These are phyloP conservation scores for Penicillium sp. DNA, from an alignment of 2,329 filamentous ascomycete species.

Conservation along the genomic window DNA sequence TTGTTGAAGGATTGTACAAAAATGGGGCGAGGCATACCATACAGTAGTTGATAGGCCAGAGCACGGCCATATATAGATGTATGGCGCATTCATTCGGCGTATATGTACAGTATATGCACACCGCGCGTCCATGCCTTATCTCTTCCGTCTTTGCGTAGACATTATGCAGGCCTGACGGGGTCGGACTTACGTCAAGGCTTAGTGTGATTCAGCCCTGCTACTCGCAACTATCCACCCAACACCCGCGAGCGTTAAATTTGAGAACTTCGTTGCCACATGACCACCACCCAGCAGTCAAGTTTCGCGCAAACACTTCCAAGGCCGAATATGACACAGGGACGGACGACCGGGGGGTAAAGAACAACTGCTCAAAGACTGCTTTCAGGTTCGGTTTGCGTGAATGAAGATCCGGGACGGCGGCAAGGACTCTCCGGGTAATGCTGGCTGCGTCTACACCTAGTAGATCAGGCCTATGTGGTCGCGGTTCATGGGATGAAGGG, in stretches of 20 bases:
- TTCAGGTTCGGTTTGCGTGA: constrained; percentile 64
- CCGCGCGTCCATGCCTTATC: too few relatives aligned
- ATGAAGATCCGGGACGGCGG: constrained; percentile 61
- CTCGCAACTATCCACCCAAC: constrained; percentile 42
- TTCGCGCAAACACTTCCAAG: constrained; percentile 60
- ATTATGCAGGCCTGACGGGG: too few relatives aligned
- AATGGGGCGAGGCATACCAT: too few relatives aligned
- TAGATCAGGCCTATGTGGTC: constrained; percentile 1
- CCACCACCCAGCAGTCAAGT: constrained; percentile 60
- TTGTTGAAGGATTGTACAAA: too few relatives aligned
- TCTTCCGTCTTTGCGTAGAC: too few relatives aligned
- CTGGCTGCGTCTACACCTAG: constrained; percentile 11
- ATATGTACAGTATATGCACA: too few relatives aligned
- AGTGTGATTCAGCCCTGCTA: too few relatives aligned
- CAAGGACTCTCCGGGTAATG: constrained; percentile 51
- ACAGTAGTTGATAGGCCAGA: too few relatives aligned
- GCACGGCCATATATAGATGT: too few relatives aligned
- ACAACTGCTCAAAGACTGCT: constrained; percentile 50
- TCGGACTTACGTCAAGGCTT: too few relatives aligned
- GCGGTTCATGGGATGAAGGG: background rate
- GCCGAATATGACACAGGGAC: constrained; percentile 43
- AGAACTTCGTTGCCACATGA: constrained; percentile 62
- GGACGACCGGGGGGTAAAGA: constrained; percentile 30
- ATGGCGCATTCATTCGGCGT: too few relatives aligned
- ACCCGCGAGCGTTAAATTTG: constrained; percentile 56